phyloP scores from a whole-genome alignment of 371 early-diverging fungal species.

The Apophysomyces sp. region DNA sequence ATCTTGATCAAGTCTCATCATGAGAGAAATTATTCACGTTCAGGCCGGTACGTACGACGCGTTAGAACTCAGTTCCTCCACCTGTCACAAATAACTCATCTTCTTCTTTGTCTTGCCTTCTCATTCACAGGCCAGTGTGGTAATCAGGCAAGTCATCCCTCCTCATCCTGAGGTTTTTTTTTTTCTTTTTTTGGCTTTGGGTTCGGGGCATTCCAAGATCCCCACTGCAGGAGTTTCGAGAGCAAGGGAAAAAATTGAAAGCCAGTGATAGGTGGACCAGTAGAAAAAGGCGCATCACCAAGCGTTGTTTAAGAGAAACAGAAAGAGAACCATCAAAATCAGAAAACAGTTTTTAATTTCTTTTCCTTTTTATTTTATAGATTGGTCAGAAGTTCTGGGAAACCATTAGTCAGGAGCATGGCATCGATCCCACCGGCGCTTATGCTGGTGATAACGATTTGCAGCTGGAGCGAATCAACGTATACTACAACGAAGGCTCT shows the following conservation, averaged over 20 bases:
- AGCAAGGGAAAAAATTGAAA: not conserved
- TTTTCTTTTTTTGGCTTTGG: conserved; percentile 1
- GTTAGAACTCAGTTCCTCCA: not conserved
- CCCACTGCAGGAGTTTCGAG: not conserved
- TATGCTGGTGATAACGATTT: conserved; percentile 83
- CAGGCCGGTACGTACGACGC: conserved; percentile 81
- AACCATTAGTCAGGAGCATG: conserved; percentile 91
- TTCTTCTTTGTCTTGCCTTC: not conserved
- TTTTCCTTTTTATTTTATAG: conserved; percentile 25
- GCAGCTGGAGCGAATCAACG: conserved; percentile 93
- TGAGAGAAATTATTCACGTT: conserved; percentile 99
- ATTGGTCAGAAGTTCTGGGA: conserved; percentile 95
- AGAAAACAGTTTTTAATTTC: not conserved
- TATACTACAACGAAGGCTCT: conserved; percentile 97
- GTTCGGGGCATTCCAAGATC: conserved; percentile 6
- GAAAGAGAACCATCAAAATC: not conserved
- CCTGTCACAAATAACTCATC: conserved; percentile 1
- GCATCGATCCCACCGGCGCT: conserved; percentile 76
- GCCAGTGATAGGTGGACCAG: conserved; percentile 2
- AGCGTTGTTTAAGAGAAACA: conserved; percentile 5
- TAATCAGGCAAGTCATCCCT: conserved; percentile 65
- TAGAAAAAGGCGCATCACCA: conserved; percentile 1
- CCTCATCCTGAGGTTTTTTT: not conserved
- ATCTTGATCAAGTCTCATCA: conserved; percentile 28
- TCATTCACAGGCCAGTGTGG: conserved; percentile 73